Percentiles rank a stretch among this genome's conserved stretches.
Evolutionary conservation across 495 filamentous ascomycete species (phyloP).

Genomic region (Hypoxylon fragiforme): DNA sequence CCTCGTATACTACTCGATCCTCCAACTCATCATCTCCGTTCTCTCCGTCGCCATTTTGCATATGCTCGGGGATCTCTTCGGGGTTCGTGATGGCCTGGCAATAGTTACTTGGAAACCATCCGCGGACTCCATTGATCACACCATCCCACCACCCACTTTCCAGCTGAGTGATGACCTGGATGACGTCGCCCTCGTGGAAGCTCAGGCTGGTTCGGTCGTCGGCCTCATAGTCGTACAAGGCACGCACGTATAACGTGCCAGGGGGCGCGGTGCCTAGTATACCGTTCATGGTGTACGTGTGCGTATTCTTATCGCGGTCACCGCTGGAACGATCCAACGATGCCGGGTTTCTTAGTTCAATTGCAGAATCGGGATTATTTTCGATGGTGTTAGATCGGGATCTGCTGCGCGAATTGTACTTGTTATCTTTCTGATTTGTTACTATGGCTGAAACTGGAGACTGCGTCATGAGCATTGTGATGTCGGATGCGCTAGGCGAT

Average conservation of each 20-base stretch:
- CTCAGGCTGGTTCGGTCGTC: constrained; percentile 96
- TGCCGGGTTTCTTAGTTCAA: constrained; percentile 39
- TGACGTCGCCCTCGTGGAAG: constrained; percentile 92
- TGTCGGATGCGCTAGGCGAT: constrained; percentile 34
- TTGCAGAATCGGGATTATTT: constrained; percentile 36
- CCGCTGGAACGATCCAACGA: constrained; percentile 43
- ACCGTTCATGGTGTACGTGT: constrained; percentile 63
- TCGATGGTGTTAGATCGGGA: constrained; percentile 38
- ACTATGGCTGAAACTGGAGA: constrained; percentile 50
- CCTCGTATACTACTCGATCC: constrained; percentile 48
- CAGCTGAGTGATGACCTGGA: constrained; percentile 95
- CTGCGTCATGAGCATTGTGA: constrained; percentile 58
- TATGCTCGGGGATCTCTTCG: constrained; percentile 61
- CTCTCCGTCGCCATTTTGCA: constrained; percentile 67
- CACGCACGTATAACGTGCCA: constrained; percentile 87
- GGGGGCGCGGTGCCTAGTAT: constrained; percentile 70
- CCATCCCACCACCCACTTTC: constrained; percentile 99
- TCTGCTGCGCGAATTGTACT: constrained; percentile 40
- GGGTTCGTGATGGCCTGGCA: constrained; percentile 79
- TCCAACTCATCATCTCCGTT: constrained; percentile 73
- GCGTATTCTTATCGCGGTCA: constrained; percentile 40
- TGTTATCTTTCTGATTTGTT: constrained; percentile 47
- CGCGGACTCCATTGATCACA: constrained; percentile 87
- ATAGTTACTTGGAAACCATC: constrained; percentile 99
- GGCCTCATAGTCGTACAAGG: constrained; percentile 95